Evolutionary conservation across 2,329 filamentous ascomycete genomes (phyloP).

Genomic region (Curvularia eragrostidis): DNA sequence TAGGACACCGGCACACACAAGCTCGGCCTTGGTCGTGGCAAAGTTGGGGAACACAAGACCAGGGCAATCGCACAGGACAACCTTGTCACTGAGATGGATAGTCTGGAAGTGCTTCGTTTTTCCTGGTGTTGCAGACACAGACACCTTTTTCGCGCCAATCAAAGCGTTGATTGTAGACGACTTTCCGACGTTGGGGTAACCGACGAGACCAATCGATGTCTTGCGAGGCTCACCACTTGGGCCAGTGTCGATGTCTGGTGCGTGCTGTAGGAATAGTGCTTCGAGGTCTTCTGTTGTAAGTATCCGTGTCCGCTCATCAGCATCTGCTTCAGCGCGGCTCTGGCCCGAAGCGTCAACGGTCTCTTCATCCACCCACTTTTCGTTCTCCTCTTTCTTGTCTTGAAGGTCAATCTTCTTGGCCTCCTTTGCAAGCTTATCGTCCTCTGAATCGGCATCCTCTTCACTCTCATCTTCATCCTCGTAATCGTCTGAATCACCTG

Average conservation of each 20-base stretch:
- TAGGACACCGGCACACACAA: conserved; percentile 92
- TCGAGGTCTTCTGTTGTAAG: conserved; percentile 93
- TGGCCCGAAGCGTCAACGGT: conserved; percentile 46
- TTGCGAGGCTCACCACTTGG: conserved; percentile 64
- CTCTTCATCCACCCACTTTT: conserved; percentile 53
- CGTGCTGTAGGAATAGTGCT: conserved; percentile 80
- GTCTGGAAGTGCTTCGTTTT: conserved; percentile 99
- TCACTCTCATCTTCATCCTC: conserved; percentile 54
- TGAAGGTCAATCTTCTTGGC: conserved; percentile 56
- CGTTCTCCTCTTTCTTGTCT: conserved; percentile 51
- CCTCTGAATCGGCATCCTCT: conserved; percentile 56
- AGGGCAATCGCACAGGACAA: conserved; percentile 95
- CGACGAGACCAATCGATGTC: conserved; percentile 89
- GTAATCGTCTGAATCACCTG: conserved; percentile 37
- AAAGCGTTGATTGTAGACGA: conserved; percentile 99
- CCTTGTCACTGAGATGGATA: conserved; percentile 86
- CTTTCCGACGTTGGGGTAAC: conserved; percentile 98
- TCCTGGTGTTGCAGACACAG: conserved; percentile 93
- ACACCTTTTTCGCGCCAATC: conserved; percentile 98
- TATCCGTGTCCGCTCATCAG: conserved; percentile 68
- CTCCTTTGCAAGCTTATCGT: conserved; percentile 56
- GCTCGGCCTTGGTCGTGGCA: conserved; percentile 91
- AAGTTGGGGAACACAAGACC: conserved; percentile 99
- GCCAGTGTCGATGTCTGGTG: conserved; percentile 63
- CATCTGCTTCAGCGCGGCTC: conserved; percentile 44